Evolutionary conservation across 192 early-diverging fungal species (phyloP).

Genomic region (Phlyctochytrium planicorne): DNA sequence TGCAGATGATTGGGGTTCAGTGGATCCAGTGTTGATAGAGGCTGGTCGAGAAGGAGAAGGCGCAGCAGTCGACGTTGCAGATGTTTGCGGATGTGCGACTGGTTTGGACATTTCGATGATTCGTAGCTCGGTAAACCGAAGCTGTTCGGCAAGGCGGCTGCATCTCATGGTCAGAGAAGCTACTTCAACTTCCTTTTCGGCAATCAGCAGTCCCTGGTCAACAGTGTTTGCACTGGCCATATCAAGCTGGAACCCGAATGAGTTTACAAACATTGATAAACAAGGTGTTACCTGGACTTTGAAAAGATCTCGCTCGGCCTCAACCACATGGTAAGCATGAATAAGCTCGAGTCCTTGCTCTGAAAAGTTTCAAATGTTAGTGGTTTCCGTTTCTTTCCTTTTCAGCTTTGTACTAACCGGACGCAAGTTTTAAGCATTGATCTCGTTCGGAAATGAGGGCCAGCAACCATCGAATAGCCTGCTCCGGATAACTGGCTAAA

Average conservation of each 20-base stretch:
- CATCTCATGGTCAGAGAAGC: conserved; percentile 1
- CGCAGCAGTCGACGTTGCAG: too few species aligned
- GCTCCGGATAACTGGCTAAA: background rate
- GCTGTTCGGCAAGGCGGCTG: background rate
- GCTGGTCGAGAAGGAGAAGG: too few species aligned
- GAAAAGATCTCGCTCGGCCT: conserved; percentile 16
- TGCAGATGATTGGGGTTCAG: too few species aligned
- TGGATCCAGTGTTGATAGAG: too few species aligned
- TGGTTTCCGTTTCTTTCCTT: background rate
- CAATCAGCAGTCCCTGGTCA: background rate
- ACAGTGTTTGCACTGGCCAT: background rate
- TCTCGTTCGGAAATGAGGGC: conserved; percentile 16
- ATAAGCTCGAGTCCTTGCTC: conserved; percentile 17
- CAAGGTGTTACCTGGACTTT: conserved; percentile 6
- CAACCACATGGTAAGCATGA: conserved; percentile 13
- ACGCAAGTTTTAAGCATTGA: conserved; percentile 12
- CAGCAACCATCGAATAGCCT: background rate
- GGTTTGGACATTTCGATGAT: conserved; percentile 1
- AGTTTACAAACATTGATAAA: background rate
- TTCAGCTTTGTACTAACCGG: background rate
- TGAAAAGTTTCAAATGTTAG: background rate
- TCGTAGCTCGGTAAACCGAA: background rate
- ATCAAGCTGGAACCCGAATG: conserved; percentile 12
- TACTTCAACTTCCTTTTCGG: conserved; percentile 17
- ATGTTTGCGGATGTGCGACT: too few species aligned